Evolutionary conservation across 805 yeast genomes (phyloP).

Genomic region (Candida odintsovae): DNA sequence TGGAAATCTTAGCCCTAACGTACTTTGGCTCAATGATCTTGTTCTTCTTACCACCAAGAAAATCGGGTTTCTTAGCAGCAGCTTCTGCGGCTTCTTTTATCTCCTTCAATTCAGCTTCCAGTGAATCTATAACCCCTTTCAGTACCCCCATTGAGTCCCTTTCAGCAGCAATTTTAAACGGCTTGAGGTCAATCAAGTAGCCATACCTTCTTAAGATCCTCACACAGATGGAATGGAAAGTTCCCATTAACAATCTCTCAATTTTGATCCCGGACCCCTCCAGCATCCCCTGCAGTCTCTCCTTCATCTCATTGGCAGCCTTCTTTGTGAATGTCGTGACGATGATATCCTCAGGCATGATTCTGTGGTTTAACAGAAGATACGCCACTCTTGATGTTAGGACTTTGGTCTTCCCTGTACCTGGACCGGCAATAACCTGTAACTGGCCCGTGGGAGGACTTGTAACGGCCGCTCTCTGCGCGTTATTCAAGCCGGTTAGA

Average conservation of each 20-base stretch:
- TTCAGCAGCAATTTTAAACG: slow-evolving; percentile 57
- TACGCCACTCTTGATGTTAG: slow-evolving; percentile 74
- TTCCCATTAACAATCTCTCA: slow-evolving; percentile 62
- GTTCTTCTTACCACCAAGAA: too few species aligned
- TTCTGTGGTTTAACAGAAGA: slow-evolving; percentile 42
- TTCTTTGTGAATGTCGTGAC: slow-evolving; percentile 92
- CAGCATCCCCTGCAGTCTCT: slow-evolving; percentile 42
- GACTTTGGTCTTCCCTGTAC: slow-evolving; percentile 79
- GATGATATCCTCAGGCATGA: slow-evolving; percentile 59
- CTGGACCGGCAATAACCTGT: slow-evolving; percentile 61
- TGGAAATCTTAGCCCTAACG: slow-evolving; percentile 35
- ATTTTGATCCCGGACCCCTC: slow-evolving; percentile 27
- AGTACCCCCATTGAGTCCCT: slow-evolving; percentile 49
- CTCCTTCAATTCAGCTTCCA: slow-evolving; percentile 3
- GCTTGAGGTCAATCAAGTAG: slow-evolving; percentile 34
- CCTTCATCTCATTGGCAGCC: slow-evolving; percentile 83
- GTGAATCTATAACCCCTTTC: slow-evolving; percentile 30
- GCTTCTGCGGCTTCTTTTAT: neutral
- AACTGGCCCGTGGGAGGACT: slow-evolving; percentile 34
- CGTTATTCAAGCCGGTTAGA: slow-evolving; percentile 28
- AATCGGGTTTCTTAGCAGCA: neutral
- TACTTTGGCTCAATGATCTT: slow-evolving; percentile 5
- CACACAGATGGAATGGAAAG: slow-evolving; percentile 82
- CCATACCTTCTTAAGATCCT: slow-evolving; percentile 55
- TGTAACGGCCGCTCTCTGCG: slow-evolving; percentile 41